Evolutionary conservation across 2,329 filamentous ascomycete species (phyloP), one percentile per base, ranked within the genome.

Genomic region (Fusarium camptoceras): DNA sequence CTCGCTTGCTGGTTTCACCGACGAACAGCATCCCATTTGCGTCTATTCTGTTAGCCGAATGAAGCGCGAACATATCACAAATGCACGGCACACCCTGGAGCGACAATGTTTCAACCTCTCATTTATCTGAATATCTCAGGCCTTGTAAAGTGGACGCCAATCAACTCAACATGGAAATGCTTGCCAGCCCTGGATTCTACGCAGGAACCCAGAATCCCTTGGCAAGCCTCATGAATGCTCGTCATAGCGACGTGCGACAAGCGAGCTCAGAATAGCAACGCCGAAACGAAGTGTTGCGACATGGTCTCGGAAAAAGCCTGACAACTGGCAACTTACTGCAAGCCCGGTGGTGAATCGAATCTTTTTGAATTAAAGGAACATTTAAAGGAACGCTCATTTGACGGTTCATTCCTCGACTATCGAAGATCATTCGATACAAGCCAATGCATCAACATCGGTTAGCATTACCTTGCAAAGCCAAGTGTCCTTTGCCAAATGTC

Each of bases 101-200:
- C 57, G 54, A 43, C 50, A 60, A 55, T 70, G 68, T 70, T 67
- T 70, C 55, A 70, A 48, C 41, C 34, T 50, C 22, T 66, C 59
- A 69, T 62, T 58, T 71, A 53, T 56, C 39, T 55, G 42, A 62
- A 56, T 58, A 56, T 54, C 64, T 55, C 49, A 43, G 34, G 20
- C 15, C 30, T 57, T 27, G 20, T 49, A 42, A 42, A 27, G 34
- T 41, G n/a, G 49, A 53, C 49, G 49, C 31, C 31, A 25, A 20
- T 37, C 10, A 46, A 41, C 39, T 46, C 46, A 24, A 54, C 51
- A 48, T 25, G 53, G 41, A 55, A 56, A 51, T 47, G 39, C 28
- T 50, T 44, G 42, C 39, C 42, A 55, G 34, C 24, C 56, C 41
- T 48, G 20, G 18, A 42, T 39, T 58, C 47, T 51, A 61, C 59